These are phyloP conservation scores for Solanum virginianum DNA, from an alignment of 257 asterid genomes.

Conservation along the genomic window DNA sequence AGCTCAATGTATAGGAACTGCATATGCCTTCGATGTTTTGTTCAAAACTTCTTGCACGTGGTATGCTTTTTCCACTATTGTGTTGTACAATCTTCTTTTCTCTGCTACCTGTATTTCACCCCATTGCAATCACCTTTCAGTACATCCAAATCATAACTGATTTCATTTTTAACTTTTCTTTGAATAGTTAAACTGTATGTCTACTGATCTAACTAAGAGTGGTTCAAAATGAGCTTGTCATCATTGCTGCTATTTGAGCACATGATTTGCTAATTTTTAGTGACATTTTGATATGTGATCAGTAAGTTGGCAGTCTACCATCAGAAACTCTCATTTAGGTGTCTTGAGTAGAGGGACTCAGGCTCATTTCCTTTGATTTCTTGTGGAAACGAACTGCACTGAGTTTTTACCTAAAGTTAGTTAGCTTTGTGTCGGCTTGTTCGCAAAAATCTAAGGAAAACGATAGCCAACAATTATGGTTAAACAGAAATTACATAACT, in stretches of 20 bases:
- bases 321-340: background rate
- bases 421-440: background rate
- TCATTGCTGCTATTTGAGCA: background rate
- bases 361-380: background rate
- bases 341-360: background rate
- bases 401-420: background rate
- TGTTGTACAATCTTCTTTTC: background rate
- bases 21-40: slow-evolving; percentile 49
- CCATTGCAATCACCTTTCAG: background rate
- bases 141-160: background rate
- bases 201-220: background rate
- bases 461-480: background rate
- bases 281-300: background rate
- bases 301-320: background rate
- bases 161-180: background rate
- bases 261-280: background rate
- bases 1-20: slow-evolving; percentile 55
- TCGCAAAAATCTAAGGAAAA: background rate
- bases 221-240: background rate
- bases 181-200: background rate
- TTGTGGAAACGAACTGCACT: background rate
- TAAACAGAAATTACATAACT: background rate
- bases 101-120: background rate
- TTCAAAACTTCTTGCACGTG: slow-evolving; percentile 50
- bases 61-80: slow-evolving; percentile 20